Percentiles rank a stretch among this genome's conserved stretches.
Evolutionary conservation across 345 rosid genomes (phyloP).

Genomic region (Lagerstroemia speciosa): DNA sequence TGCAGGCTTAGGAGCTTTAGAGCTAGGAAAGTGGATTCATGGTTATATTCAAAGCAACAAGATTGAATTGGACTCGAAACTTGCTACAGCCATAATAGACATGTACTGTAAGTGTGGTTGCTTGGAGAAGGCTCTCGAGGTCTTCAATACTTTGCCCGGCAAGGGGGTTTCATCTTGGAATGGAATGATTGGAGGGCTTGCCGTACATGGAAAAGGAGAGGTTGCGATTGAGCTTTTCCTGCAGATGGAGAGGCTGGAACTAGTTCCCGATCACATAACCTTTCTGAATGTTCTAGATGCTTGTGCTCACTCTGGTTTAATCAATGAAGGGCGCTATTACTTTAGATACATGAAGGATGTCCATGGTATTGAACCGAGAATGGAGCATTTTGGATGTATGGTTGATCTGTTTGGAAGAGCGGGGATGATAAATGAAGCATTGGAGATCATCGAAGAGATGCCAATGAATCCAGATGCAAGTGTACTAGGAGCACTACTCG

Average conservation of each 20-base stretch:
- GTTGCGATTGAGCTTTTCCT: neutral
- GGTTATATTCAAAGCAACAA: neutral
- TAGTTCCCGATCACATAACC: neutral
- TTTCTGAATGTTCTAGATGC: slow-evolving; percentile 1
- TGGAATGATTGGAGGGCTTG: neutral
- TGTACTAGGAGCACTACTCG: slow-evolving; percentile 31
- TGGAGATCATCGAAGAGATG: slow-evolving; percentile 23
- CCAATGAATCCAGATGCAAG: slow-evolving; percentile 26
- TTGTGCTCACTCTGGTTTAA: neutral
- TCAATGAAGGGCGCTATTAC: neutral
- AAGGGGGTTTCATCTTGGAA: slow-evolving; percentile 22
- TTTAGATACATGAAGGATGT: neutral
- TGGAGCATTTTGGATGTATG: slow-evolving; percentile 35
- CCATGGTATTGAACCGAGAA: slow-evolving; percentile 18
- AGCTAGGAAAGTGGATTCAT: neutral
- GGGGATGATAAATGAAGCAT: slow-evolving; percentile 34
- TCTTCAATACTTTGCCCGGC: slow-evolving; percentile 15
- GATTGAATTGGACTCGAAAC: slow-evolving; percentile 8
- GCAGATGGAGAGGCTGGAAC: neutral
- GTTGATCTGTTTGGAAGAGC: slow-evolving; percentile 39
- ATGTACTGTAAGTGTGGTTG: slow-evolving; percentile 46
- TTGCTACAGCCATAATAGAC: slow-evolving; percentile 35
- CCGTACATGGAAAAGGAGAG: neutral
- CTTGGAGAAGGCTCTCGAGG: slow-evolving; percentile 32
- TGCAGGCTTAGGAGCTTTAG: neutral